These are phyloP conservation scores for Phylloporus arenicola DNA, from an alignment of 768 basidiomycete species.

Conservation along the genomic window DNA sequence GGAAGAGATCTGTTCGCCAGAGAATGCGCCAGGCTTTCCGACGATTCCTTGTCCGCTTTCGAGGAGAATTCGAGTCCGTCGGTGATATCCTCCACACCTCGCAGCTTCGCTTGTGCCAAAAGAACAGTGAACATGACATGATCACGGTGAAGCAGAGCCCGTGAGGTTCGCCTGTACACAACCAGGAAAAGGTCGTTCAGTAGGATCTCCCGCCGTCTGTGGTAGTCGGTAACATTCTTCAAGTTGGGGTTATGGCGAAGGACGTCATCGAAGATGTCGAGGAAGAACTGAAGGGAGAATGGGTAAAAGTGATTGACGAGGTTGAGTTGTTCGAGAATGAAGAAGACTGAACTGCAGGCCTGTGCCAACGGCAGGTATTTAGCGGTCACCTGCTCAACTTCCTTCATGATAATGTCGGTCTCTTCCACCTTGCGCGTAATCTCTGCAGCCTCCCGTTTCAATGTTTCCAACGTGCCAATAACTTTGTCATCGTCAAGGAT, in stretches of 20 bases:
- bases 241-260: slow-evolving; percentile 90
- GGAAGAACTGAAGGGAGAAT: slow-evolving; percentile 96
- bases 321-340: slow-evolving; percentile 92
- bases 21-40: slow-evolving; percentile 29
- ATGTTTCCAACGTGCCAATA: slow-evolving; percentile 89
- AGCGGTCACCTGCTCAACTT: slow-evolving; percentile 92
- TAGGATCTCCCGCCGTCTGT: slow-evolving; percentile 69
- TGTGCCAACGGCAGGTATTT: slow-evolving; percentile 94
- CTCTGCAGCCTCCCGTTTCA: slow-evolving; percentile 95
- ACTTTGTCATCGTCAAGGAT: slow-evolving; percentile 99
- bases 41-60: slow-evolving; percentile 74
- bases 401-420: slow-evolving; percentile 91
- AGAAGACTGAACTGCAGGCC: slow-evolving; percentile 95
- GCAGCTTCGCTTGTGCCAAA: slow-evolving; percentile 83
- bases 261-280: slow-evolving; percentile 96
- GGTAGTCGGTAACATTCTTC: slow-evolving; percentile 68
- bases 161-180: slow-evolving; percentile 83
- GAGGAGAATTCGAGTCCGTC: slow-evolving; percentile 88
- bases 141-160: slow-evolving; percentile 85
- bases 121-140: slow-evolving; percentile 87
- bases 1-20: slow-evolving; percentile 35
- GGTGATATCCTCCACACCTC: slow-evolving; percentile 69
- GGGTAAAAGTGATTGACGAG: slow-evolving; percentile 97
- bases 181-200: slow-evolving; percentile 85
- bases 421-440: slow-evolving; percentile 95